A percentile compares a stretch with the other conserved stretches of the same genome.
These are phyloP conservation scores for Hemileccinum rubropunctum DNA, from an alignment of 768 basidiomycete species.

Conservation along the genomic window DNA sequence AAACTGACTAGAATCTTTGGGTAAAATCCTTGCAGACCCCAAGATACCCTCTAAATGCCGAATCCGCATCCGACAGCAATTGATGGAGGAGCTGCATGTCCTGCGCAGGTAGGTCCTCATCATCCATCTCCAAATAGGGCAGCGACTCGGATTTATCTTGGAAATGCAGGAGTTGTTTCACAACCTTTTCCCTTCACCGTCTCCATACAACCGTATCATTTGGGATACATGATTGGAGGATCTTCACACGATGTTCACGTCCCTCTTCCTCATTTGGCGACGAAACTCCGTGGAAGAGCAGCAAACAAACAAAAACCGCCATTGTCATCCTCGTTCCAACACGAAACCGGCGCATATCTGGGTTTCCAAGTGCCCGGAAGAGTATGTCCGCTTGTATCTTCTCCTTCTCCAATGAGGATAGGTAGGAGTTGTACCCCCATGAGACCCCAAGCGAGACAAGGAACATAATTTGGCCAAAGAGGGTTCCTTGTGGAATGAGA, in stretches of 20 bases:
- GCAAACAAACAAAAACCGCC: constrained; percentile 17
- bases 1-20: too few species aligned
- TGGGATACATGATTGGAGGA: constrained; percentile 17
- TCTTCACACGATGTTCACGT: constrained; percentile 11
- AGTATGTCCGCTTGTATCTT: constrained; percentile 19
- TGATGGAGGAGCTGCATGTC: too few species aligned
- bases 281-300: constrained; percentile 16
- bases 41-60: too few species aligned
- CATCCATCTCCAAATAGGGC: constrained; percentile 4
- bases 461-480: constrained; percentile 37
- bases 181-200: constrained; percentile 21
- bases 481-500: constrained; percentile 30
- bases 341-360: constrained; percentile 10
- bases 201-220: constrained; percentile 17
- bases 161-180: constrained; percentile 14
- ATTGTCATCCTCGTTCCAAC: constrained; percentile 20
- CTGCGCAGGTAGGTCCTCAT: constrained; percentile 5
- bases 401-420: constrained; percentile 17
- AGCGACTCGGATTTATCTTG: constrained; percentile 4
- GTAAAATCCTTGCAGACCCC: too few species aligned
- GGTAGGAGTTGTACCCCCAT: constrained; percentile 31
- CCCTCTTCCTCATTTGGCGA: constrained; percentile 13
- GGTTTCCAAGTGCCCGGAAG: constrained; percentile 10
- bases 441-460: constrained; percentile 30
- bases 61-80: too few species aligned